Evolutionary conservation across 495 filamentous ascomycete genomes (phyloP), one percentile per base, ranked within the genome.

Genomic region (Pseudomonodictys pantanalensis): DNA sequence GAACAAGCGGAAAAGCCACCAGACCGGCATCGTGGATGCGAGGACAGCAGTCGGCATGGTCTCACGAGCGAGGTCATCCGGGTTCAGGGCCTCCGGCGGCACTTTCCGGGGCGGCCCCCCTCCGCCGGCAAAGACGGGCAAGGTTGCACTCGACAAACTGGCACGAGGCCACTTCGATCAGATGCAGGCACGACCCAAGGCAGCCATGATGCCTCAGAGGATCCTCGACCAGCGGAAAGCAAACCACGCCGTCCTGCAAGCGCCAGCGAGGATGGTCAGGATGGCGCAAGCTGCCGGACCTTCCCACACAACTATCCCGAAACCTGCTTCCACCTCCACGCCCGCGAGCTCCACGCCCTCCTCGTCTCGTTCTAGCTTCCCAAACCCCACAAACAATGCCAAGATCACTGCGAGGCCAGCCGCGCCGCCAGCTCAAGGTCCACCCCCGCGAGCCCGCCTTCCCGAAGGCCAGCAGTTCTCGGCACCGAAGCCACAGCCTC

Each of bases 1-100:
- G 23, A 44, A 66, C 23, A 47, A 64, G 28, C 41, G 53, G 39
- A 53, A 58, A 9, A 52, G 35, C 17, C 64, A 64, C 17, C 56
- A 48, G n/a, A 63, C 59, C 1, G 23, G 10, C 12, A 66, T 66
- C 42, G 56, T 65, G n/a, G 38, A 60, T 5, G 62, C 51, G 12
- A 22, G 24, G 15, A 49, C 43, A 1, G 51, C 43, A 3, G 54
- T 6, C 32, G 47, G 33, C n/a, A 39, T 9, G 41, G 59, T n/a
- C 29, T 43, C 39, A 39, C 41, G 8, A 52, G 20, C 25, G 47
- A n/a, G 46, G 10, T 17, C 29, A 4, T 18, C 25, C 11, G 30
- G 46, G 5, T 52, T 23, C 15, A 25, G 57, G 12, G 30, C 38
- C n/a, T n/a, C n/a, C n/a, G n/a, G n/a, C n/a, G n/a, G n/a, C n/a